These are phyloP conservation scores for Stromatinia cepivora DNA, from an alignment of 2,329 filamentous ascomycete genomes.

Conservation along the genomic window DNA sequence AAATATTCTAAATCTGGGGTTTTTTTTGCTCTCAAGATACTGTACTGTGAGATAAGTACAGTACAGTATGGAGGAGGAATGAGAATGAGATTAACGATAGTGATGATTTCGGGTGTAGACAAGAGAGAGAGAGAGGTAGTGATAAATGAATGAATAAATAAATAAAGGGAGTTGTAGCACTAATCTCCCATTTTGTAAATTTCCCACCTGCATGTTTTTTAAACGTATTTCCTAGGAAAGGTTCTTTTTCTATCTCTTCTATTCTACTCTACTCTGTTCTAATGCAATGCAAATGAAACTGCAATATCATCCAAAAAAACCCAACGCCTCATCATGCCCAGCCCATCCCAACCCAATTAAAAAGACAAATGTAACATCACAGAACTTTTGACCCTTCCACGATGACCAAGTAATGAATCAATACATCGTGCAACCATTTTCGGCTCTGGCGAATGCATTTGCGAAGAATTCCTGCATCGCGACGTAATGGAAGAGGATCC, in stretches of 20 bases:
- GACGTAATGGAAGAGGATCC: slow-evolving; percentile 94
- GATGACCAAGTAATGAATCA: slow-evolving; percentile 23
- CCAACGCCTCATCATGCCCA: slow-evolving; percentile 13
- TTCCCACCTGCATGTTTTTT: not conserved
- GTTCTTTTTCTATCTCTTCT: not conserved
- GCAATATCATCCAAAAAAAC: not conserved
- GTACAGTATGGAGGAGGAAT: too few species aligned
- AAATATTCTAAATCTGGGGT: too few species aligned
- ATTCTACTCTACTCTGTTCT: not conserved
- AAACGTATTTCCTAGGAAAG: not conserved
- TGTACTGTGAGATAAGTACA: too few species aligned
- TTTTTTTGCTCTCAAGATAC: too few species aligned
- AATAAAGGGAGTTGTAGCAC: not conserved
- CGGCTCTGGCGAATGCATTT: slow-evolving; percentile 68
- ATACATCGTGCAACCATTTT: slow-evolving; percentile 38
- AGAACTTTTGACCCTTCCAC: not conserved
- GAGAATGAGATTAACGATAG: too few species aligned
- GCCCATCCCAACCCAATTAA: not conserved
- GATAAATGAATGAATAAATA: too few species aligned
- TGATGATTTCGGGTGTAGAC: too few species aligned
- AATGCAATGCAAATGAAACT: not conserved
- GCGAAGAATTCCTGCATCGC: slow-evolving; percentile 96
- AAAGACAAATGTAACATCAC: not conserved
- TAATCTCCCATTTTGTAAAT: not conserved
- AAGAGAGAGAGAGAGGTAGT: too few species aligned